Conservation (phyloP, 768 basidiomycete genomes). For the Serpula lacrymans region DNA sequence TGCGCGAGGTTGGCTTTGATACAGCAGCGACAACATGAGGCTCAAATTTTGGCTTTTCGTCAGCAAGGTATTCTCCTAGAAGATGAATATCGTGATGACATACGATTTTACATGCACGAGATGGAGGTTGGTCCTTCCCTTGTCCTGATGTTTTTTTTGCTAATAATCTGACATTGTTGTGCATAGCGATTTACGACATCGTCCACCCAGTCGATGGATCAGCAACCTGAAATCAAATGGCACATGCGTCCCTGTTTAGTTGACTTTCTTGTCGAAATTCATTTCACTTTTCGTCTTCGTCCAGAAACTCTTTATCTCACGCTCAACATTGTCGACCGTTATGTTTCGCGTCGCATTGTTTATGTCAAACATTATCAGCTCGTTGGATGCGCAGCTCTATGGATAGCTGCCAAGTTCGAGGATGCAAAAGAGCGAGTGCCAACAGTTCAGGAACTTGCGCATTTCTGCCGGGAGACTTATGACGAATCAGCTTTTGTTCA, state of each 20-base stretch:
- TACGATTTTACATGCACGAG: constrained; percentile 90
- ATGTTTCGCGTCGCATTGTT: constrained; percentile 96
- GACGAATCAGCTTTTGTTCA: constrained; percentile 98
- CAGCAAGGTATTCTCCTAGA: constrained; percentile 79
- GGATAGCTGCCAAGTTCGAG: constrained; percentile 99
- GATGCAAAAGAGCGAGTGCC: constrained; percentile 98
- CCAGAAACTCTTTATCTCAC: constrained; percentile 99
- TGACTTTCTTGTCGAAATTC: constrained; percentile 98
- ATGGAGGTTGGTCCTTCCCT: constrained; percentile 81
- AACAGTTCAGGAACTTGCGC: constrained; percentile 88
- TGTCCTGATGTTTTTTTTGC: constrained; percentile 7
- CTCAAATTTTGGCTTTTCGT: constrained; percentile 65
- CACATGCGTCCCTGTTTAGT: constrained; percentile 99
- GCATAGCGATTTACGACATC: constrained; percentile 79
- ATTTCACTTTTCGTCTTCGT: constrained; percentile 95
- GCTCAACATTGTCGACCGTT: constrained; percentile 98
- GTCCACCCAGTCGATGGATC: constrained; percentile 95
- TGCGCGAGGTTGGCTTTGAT: constrained; percentile 57
- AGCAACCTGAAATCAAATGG: constrained; percentile 98
- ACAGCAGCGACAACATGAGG: constrained; percentile 66
- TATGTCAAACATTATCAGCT: constrained; percentile 99
- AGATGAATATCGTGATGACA: constrained; percentile 94
- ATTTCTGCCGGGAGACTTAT: constrained; percentile 95
- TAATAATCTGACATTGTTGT: constrained; percentile 17
- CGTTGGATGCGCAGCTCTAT: constrained; percentile 95